Base-by-base conservation (phyloP, 106 monocot genomes). In the Alisma plantagoaquatica region DNA sequence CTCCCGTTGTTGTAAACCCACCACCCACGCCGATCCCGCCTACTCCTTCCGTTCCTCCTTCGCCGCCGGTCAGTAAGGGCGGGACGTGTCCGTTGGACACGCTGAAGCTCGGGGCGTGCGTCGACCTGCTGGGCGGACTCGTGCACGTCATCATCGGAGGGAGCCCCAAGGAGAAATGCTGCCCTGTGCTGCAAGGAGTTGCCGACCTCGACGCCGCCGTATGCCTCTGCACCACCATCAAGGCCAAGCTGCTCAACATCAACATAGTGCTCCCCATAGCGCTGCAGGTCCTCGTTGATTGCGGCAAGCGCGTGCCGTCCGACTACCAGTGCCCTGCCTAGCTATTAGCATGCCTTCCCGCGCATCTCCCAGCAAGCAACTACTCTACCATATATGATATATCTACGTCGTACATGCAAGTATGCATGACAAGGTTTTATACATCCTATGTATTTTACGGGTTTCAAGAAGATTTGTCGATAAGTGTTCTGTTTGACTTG, bases 161-260 rank as follows among this genome's bases (percentile, higher is more conserved):
- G 3, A 49, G 27, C 20, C 22, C 31, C 31, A 51, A 31, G 32
- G 53, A 50, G 16, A 25, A 26, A 19, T 73, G 72, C 52, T 73
- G 72, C 20, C 72, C 72, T 30, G 14, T 73, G 44, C 30, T 73
- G 22, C 43, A 44, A 12, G 72, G 72, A 1, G 11, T 73, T 2
- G 65, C 45, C 2, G 65, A 60, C 23, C 51, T 66, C 16, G 72
- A 73, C 53, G 72, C 72, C 1, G 72, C 72, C 0, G 10, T 66
- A 16, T 73, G 72, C 29, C 32, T 73, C 15, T 73, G 72, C 59
- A 65, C 72, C 46, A 57, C 59, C 46, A 65, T 73, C 51, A 59
- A 44, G 20, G 43, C 25, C 27, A 73, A 60, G 72, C 53, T 73
- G 7, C 53, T 73, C 17, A 73, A 65, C 72, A 41, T 73, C 53